Evolutionary conservation across 345 rosid species (phyloP).

Genomic region (Ricinus communis): DNA sequence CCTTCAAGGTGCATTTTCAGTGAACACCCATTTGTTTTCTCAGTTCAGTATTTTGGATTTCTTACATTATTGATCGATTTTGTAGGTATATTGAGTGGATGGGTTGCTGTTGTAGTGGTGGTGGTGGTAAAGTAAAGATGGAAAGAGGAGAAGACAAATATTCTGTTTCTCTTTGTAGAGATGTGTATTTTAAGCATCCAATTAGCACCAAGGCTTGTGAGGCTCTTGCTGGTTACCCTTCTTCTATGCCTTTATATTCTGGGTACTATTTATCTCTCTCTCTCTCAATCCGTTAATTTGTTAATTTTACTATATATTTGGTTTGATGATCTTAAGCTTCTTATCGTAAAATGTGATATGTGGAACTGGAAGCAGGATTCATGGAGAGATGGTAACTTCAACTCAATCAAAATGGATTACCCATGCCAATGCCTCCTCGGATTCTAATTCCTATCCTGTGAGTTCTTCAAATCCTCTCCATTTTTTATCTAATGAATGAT

Average conservation of each 20-base stretch:
- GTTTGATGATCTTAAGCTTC: neutral
- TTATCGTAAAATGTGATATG: slow-evolving; percentile 2
- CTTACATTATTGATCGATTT: neutral
- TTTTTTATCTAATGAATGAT: neutral
- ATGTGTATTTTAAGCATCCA: slow-evolving; percentile 45
- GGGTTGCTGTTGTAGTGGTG: slow-evolving; percentile 69
- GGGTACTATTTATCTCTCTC: slow-evolving; percentile 42
- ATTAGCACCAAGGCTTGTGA: slow-evolving; percentile 59
- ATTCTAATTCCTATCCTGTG: slow-evolving; percentile 40
- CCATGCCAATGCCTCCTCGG: slow-evolving; percentile 24
- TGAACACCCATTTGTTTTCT: neutral
- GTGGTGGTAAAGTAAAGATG: slow-evolving; percentile 29
- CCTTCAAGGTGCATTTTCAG: slow-evolving; percentile 57
- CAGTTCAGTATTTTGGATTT: neutral
- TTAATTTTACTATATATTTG: neutral
- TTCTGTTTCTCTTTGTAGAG: slow-evolving; percentile 51
- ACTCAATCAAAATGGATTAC: slow-evolving; percentile 58
- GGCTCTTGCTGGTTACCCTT: slow-evolving; percentile 62
- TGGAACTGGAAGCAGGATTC: slow-evolving; percentile 49
- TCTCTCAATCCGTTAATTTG: neutral
- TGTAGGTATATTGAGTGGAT: slow-evolving; percentile 76
- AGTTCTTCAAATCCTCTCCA: slow-evolving; percentile 5
- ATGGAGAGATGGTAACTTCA: slow-evolving; percentile 74
- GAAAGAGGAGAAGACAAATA: slow-evolving; percentile 30
- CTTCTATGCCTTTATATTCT: slow-evolving; percentile 62